Conservation (phyloP, 2,329 filamentous ascomycete genomes). For the Stagonosporopsis vannaccii region DNA sequence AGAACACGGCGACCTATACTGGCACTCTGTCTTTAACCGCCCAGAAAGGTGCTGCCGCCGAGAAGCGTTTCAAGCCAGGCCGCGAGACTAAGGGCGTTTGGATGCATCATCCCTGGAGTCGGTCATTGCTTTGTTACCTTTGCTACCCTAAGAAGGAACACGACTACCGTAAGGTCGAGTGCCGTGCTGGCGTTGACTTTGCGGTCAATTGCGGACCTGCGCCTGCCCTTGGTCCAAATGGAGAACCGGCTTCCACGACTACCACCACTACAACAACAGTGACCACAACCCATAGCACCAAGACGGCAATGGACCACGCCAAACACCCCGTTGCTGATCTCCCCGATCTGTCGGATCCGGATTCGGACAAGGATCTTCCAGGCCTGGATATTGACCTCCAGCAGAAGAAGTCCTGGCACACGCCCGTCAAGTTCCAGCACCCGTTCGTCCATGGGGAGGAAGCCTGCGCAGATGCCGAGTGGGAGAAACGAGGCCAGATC, state of each 20-base stretch:
- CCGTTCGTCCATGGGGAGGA: conserved; percentile 15
- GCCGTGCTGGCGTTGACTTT: conserved; percentile 17
- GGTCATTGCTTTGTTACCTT: conserved; percentile 29
- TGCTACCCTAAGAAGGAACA: conserved; percentile 30
- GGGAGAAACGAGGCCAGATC: conserved; percentile 29
- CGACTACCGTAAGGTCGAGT: conserved; percentile 25
- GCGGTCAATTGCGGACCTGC: conserved; percentile 15
- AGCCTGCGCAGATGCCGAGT: conserved; percentile 31
- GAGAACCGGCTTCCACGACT: not conserved
- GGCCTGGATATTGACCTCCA: not conserved
- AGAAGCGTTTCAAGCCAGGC: conserved; percentile 7
- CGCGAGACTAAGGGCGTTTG: conserved; percentile 25
- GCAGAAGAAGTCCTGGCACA: conserved; percentile 29
- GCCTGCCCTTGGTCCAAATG: not conserved
- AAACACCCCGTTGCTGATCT: not conserved
- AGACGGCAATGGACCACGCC: not conserved
- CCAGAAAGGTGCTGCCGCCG: not conserved
- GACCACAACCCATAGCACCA: not conserved
- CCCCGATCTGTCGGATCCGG: not conserved
- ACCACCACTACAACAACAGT: not conserved
- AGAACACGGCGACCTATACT: not conserved
- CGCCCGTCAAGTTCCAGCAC: conserved; percentile 23
- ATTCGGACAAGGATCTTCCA: not conserved
- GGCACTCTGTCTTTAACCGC: not conserved
- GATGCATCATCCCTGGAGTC: conserved; percentile 38